phyloP scores from a whole-genome alignment of 23 red algal genomes.

The Rhodosorus marinus region DNA sequence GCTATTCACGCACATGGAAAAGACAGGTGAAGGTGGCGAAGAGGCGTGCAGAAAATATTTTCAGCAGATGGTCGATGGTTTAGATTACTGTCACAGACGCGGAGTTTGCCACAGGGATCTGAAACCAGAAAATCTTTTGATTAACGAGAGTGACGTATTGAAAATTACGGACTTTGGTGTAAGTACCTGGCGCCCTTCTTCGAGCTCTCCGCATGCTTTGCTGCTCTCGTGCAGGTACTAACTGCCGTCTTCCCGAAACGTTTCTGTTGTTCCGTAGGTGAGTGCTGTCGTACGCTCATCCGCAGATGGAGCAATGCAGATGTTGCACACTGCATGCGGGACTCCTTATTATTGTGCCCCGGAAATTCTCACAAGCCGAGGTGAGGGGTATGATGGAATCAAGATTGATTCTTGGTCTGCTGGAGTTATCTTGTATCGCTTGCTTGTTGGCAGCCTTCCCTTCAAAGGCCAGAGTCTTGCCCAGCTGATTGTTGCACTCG shows the following conservation, averaged over 20 bases:
- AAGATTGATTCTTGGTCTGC: conserved; percentile 85
- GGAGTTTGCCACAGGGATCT: conserved; percentile 30
- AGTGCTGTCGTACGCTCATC: background rate
- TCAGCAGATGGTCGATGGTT: conserved; percentile 33
- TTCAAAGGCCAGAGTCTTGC: conserved; percentile 72
- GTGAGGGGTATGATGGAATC: conserved; percentile 28
- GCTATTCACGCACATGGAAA: conserved; percentile 73
- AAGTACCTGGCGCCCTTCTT: background rate
- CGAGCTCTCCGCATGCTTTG: background rate
- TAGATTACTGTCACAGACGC: conserved; percentile 9
- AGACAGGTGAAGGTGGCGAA: conserved; percentile 47
- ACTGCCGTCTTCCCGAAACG: background rate
- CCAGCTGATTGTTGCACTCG: conserved; percentile 36
- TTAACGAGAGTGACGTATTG: conserved; percentile 13
- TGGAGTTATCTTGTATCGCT: conserved; percentile 84
- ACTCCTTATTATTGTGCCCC: conserved; percentile 45
- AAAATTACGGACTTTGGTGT: conserved; percentile 84
- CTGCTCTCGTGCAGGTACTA: conserved; percentile 3
- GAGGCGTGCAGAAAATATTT: conserved; percentile 56
- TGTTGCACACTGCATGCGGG: conserved; percentile 30
- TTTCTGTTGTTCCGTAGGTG: conserved; percentile 2
- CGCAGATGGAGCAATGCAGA: conserved; percentile 15
- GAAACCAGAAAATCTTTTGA: conserved; percentile 23
- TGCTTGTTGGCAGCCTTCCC: conserved; percentile 89
- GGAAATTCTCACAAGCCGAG: conserved; percentile 18